These are phyloP conservation scores for Melampsora abietis-canadensis DNA, from an alignment of 1,284 basidiomycete genomes.

Conservation along the genomic window DNA sequence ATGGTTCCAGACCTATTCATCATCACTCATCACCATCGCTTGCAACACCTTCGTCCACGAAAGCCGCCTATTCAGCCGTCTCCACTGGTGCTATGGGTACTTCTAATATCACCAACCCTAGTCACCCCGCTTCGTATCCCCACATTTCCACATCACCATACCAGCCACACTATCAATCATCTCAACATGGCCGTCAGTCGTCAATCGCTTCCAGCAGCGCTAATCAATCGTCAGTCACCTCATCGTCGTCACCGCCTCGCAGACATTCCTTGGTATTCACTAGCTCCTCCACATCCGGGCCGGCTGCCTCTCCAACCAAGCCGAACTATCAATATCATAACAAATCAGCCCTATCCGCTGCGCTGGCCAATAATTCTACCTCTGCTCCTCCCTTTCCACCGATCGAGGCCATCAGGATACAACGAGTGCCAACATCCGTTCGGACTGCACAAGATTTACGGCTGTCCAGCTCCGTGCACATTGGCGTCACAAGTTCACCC, in stretches of 20 bases:
- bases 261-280: conserved; percentile 42
- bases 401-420: conserved; percentile 57
- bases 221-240: not conserved
- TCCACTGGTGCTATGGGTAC: conserved; percentile 19
- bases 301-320: conserved; percentile 21
- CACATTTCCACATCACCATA: conserved; percentile 7
- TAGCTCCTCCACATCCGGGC: not conserved
- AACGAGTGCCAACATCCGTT: conserved; percentile 59
- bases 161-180: not conserved
- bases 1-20: conserved; percentile 13
- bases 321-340: conserved; percentile 40
- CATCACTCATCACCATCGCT: conserved; percentile 22
- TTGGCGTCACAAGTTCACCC: conserved; percentile 48
- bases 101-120: not conserved
- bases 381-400: conserved; percentile 44
- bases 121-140: not conserved
- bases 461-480: conserved; percentile 45
- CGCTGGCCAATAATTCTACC: conserved; percentile 39
- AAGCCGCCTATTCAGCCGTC: not conserved
- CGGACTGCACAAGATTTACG: conserved; percentile 57
- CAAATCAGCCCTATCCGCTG: conserved; percentile 39
- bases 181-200: conserved; percentile 15
- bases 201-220: conserved; percentile 18
- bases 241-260: conserved; percentile 11
- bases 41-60: not conserved